Evolutionary conservation across 768 basidiomycete genomes (phyloP).

Genomic region (Amanita muscaria): DNA sequence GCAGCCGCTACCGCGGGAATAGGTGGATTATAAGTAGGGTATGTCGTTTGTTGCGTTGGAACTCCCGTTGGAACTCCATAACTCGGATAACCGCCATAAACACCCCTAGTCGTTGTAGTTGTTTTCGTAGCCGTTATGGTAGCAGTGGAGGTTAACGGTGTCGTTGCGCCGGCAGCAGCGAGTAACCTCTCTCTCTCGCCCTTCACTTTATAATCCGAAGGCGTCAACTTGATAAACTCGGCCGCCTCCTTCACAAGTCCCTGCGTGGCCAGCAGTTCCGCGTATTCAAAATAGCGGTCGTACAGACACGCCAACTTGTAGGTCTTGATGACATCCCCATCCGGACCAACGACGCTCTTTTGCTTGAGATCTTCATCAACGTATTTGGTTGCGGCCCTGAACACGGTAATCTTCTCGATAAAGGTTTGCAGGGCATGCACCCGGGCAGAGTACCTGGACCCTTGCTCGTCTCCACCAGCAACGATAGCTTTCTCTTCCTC

Average conservation of each 20-base stretch:
- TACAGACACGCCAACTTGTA: conserved; percentile 85
- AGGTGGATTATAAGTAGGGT: conserved; percentile 5
- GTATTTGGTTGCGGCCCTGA: conserved; percentile 80
- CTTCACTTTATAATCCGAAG: conserved; percentile 59
- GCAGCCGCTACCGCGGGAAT: conserved; percentile 1
- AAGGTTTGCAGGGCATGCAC: conserved; percentile 86
- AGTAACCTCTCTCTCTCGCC: conserved; percentile 32
- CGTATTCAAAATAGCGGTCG: conserved; percentile 93
- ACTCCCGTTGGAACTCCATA: conserved; percentile 15
- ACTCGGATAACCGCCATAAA: conserved; percentile 16
- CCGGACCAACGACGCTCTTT: conserved; percentile 27
- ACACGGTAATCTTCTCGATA: conserved; percentile 93
- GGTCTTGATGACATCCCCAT: conserved; percentile 28
- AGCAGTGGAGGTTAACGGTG: conserved; percentile 1
- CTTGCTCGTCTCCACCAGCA: conserved; percentile 29
- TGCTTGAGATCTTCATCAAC: conserved; percentile 59
- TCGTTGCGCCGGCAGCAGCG: conserved; percentile 20
- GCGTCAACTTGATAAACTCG: conserved; percentile 71
- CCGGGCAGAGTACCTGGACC: conserved; percentile 68
- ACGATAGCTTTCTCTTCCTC: conserved; percentile 56
- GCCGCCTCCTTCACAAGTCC: conserved; percentile 82
- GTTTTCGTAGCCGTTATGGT: conserved; percentile 12
- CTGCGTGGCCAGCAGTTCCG: conserved; percentile 83
- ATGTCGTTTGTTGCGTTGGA: conserved; percentile 8
- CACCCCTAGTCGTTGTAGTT: conserved; percentile 2